Conservation (phyloP, 1,284 basidiomycete genomes). For the Ganoderma resinaceum region DNA sequence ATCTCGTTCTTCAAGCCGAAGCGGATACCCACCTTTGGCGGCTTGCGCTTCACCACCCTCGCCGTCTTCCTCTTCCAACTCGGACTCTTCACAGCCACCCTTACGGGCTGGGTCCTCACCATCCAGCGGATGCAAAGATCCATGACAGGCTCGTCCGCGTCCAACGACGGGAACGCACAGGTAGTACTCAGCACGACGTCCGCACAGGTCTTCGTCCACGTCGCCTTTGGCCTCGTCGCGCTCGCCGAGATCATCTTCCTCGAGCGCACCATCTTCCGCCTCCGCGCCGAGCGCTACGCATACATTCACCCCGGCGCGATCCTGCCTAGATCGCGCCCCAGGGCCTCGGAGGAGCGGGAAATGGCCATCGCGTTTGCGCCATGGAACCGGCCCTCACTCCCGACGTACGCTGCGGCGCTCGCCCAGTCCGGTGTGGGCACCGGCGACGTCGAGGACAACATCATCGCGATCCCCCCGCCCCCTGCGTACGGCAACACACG, state of each 20-base stretch:
- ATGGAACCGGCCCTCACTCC: constrained; percentile 74
- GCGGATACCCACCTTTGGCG: constrained; percentile 48
- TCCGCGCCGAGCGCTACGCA: constrained; percentile 70
- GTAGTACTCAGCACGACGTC: constrained; percentile 30
- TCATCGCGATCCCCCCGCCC: constrained; percentile 70
- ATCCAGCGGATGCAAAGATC: constrained; percentile 36
- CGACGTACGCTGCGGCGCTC: constrained; percentile 75
- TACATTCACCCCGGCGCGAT: constrained; percentile 63
- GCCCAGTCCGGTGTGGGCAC: constrained; percentile 72
- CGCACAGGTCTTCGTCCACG: constrained; percentile 61
- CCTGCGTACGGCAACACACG: constrained; percentile 77
- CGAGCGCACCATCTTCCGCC: constrained; percentile 65
- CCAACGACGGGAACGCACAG: constrained; percentile 12
- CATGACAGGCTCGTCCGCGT: constrained; percentile 4
- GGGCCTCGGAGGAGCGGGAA: constrained; percentile 19
- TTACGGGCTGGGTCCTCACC: constrained; percentile 62
- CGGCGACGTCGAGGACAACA: constrained; percentile 74
- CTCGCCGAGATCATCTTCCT: constrained; percentile 64
- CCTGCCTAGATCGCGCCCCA: constrained; percentile 48
- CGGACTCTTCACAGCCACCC: constrained; percentile 53
- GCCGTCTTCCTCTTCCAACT: constrained; percentile 52
- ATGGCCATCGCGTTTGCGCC: constrained; percentile 60
- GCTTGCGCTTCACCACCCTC: constrained; percentile 56
- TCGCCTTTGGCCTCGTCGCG: constrained; percentile 57
- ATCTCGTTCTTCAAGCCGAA: constrained; percentile 50